Base-by-base conservation (phyloP, 140 eudicot species). In the Cichorium intybus region DNA sequence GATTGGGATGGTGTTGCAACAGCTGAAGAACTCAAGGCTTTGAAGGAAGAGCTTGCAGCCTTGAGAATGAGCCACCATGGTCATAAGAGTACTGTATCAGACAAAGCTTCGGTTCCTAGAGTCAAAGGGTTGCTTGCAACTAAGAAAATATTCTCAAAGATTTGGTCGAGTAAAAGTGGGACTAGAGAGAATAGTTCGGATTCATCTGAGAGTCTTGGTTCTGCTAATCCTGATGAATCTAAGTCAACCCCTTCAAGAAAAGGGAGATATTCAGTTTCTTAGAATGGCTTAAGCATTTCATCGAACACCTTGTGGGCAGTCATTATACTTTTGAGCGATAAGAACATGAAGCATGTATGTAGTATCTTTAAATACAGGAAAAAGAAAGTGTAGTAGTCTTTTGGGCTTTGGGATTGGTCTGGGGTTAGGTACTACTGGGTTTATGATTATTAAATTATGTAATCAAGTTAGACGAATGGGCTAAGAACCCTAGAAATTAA, bases 1-100 rank as follows among this genome's bases (percentile, higher is more conserved):
- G 97, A 94, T 11, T 89, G 95, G 99, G 97, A 94, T 18, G 90
- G 86, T 34, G 82, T 86, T 8, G 97, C 97, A 56, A 79, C 99
- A 14, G 86, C 76, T 4, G 99, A 89, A 60, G 99, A 94, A 70
- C 88, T 94, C 68, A 78, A 78, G 61, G 97, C 99, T 23, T 80
- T 94, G 62, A 86, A 85, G 72, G 94, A 86, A 10, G 97, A 86
- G 80, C 67, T 94, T 18, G 90, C 99, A 0, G 88, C 88, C 23
- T 76, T 93, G 47, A 80, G 93, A 51, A 18, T 81, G 64, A 66
- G 85, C 39, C 82, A 76, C 56, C 72, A 71, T 16, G 80, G 77
- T 11, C 80, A 64, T 47, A 79, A 70, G 16, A 72, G 60, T 24
- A 56, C 80, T 22, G 60, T 51, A 7, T 64, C 67, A 0, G 97